Evolutionary conservation across 2,329 filamentous ascomycete species (phyloP).

Genomic region (Pezicula carpinea): DNA sequence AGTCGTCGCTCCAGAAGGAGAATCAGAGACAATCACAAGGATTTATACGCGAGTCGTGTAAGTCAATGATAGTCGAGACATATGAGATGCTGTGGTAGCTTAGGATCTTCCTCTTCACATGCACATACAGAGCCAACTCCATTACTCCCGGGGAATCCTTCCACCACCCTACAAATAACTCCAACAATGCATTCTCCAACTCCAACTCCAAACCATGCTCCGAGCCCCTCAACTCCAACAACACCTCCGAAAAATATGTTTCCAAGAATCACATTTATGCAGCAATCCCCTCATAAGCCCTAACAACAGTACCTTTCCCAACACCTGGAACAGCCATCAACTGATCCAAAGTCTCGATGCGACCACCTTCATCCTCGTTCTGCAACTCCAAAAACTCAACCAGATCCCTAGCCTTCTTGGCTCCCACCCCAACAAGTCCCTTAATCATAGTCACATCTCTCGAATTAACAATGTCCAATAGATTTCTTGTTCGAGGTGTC

Average conservation of each 20-base stretch:
- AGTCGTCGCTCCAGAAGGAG: too few relatives aligned
- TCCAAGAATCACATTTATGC: slow-evolving; percentile 8
- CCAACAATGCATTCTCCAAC: slow-evolving; percentile 16
- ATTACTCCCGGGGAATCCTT: slow-evolving; percentile 3
- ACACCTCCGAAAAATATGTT: background rate
- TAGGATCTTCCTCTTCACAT: too few relatives aligned
- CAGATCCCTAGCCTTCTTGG: slow-evolving; percentile 63
- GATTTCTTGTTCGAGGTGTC: slow-evolving; percentile 46
- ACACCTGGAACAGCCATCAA: slow-evolving; percentile 52
- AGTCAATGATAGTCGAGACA: too few relatives aligned
- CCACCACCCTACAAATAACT: slow-evolving; percentile 4
- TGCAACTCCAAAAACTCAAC: slow-evolving; percentile 50
- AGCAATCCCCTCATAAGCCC: slow-evolving; percentile 37
- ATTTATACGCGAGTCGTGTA: too few relatives aligned
- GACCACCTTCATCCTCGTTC: slow-evolving; percentile 34
- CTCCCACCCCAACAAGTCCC: slow-evolving; percentile 64
- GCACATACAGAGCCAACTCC: background rate
- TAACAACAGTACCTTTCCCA: slow-evolving; percentile 51
- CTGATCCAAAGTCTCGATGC: slow-evolving; percentile 45
- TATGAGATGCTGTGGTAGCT: too few relatives aligned
- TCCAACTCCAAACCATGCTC: background rate
- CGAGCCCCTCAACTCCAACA: background rate
- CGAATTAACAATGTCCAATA: slow-evolving; percentile 71
- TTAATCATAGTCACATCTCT: slow-evolving; percentile 62
- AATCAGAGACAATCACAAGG: too few relatives aligned